Conservation (phyloP, 306 rosid genomes). For the Cicer arietinum region DNA sequence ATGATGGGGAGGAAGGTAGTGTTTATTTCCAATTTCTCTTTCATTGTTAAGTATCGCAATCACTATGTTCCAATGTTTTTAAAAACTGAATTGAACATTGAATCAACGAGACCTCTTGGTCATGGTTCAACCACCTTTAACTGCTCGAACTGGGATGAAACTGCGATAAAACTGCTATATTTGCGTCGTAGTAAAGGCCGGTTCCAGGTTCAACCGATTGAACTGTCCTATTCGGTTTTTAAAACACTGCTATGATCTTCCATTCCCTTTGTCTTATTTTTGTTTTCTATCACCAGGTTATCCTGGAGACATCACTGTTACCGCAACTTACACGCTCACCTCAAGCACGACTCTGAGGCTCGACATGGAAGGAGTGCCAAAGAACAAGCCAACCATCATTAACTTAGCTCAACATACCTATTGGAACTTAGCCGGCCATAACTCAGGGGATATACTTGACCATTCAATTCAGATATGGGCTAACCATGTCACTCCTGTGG, state of each 20-base stretch:
- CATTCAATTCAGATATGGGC: slow-evolving; percentile 79
- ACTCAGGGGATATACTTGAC: slow-evolving; percentile 70
- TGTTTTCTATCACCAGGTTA: slow-evolving; percentile 58
- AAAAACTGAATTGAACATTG: too few relatives aligned
- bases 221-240: too few relatives aligned
- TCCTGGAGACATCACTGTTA: slow-evolving; percentile 77
- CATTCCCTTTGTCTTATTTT: slow-evolving; percentile 8
- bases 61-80: neutral
- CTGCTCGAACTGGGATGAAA: too few relatives aligned
- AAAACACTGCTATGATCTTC: neutral
- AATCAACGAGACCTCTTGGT: too few relatives aligned
- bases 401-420: slow-evolving; percentile 92
- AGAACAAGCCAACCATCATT: slow-evolving; percentile 78
- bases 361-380: slow-evolving; percentile 92
- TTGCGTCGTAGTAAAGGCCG: too few relatives aligned
- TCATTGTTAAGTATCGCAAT: neutral
- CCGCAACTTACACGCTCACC: slow-evolving; percentile 82
- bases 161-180: too few relatives aligned
- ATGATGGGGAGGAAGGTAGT: slow-evolving; percentile 92
- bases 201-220: too few relatives aligned
- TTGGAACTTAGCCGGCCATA: slow-evolving; percentile 95
- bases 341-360: slow-evolving; percentile 80
- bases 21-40: slow-evolving; percentile 12
- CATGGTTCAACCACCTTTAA: too few relatives aligned
- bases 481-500: slow-evolving; percentile 76